A percentile compares a stretch with the other conserved stretches of the same genome.
These are phyloP conservation scores for Podaxis sp. DNA, from an alignment of 768 basidiomycete genomes.

Conservation along the genomic window DNA sequence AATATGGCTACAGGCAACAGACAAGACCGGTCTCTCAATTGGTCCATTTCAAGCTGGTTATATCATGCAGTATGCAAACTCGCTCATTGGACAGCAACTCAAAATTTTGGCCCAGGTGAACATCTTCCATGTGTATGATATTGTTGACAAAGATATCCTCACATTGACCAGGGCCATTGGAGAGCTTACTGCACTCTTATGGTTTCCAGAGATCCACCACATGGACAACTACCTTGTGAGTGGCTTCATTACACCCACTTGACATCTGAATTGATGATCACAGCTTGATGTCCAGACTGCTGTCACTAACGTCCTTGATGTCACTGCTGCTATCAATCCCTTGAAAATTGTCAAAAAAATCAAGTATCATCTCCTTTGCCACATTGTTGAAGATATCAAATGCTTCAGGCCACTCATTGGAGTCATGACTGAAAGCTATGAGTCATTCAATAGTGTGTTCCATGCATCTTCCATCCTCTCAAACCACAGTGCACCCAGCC, in stretches of 20 bases:
- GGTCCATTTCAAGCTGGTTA: conserved; percentile 35
- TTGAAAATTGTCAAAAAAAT: conserved; percentile 29
- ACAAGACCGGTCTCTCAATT: conserved; percentile 27
- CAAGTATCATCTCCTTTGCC: conserved; percentile 34
- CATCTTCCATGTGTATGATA: conserved; percentile 10
- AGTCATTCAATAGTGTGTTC: conserved; percentile 42
- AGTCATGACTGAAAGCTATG: conserved; percentile 32
- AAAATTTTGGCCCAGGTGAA: conserved; percentile 11
- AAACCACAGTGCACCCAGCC: conserved; percentile 43
- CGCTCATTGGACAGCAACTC: conserved; percentile 29
- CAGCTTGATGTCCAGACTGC: conserved; percentile 28
- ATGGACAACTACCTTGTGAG: conserved; percentile 29
- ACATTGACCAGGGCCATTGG: conserved; percentile 30
- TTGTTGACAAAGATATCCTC: conserved; percentile 19
- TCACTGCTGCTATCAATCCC: conserved; percentile 30
- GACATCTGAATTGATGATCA: background rate
- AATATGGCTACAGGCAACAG: conserved; percentile 29
- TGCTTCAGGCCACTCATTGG: conserved; percentile 33
- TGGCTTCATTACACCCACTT: background rate
- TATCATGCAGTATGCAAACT: conserved; percentile 42
- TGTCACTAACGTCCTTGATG: conserved; percentile 35
- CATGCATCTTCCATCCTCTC: conserved; percentile 34
- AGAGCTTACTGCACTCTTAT: conserved; percentile 34
- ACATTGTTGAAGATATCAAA: conserved; percentile 30
- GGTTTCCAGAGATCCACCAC: conserved; percentile 39